Base-by-base conservation (phyloP, 352 stramenopile species). In the Globisporangium abappressorium region DNA sequence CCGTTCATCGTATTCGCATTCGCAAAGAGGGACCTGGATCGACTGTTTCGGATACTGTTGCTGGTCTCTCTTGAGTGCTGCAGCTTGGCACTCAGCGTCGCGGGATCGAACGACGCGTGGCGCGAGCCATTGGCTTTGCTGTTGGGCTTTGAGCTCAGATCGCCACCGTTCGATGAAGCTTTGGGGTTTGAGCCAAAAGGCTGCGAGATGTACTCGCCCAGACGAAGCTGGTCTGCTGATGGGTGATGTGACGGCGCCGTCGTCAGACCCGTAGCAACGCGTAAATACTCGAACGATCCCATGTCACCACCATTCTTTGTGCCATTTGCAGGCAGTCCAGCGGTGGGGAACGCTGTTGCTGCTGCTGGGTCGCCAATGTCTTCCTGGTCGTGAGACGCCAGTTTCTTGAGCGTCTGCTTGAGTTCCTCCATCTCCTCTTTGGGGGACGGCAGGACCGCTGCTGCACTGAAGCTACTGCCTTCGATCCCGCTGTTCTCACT, bases 361-460 rank as follows among this genome's bases (percentile, higher is more conserved):
- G 33, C 60, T 46, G 3, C 65, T 53, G 30, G 30, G 5, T 47
- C 41, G 15, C 20, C 38, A 46, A 46, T 28, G 20, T 26, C n/a
- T 56, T 65, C 43, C 7, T 76, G 71, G 64, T 82, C 69, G 24
- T 85, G 77, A 9, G 66, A 61, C 36, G 80, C 79, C 11, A 93
- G 64, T 11, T 87, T 89, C 66, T 88, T 77, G 43, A 93, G 73
- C 9, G 83, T 93, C 30, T 79, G 72, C 67, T 93, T 93, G 14
- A 93, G 69, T 24, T 91, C 73, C 51, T 88, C 76, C 75, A 93
- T 82, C 64, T 90, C 84, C 26, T 88, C 72, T 22, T 74, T 82
- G 3, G 79, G 68, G 11, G 76, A 80, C 14, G 70, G 70, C 14
- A 77, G 68, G 36, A 79, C 59, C 11, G 66, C 71, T 20, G 76